Evolutionary conservation across 1,284 basidiomycete genomes (phyloP).

Genomic region (Malassezia dermatis): DNA sequence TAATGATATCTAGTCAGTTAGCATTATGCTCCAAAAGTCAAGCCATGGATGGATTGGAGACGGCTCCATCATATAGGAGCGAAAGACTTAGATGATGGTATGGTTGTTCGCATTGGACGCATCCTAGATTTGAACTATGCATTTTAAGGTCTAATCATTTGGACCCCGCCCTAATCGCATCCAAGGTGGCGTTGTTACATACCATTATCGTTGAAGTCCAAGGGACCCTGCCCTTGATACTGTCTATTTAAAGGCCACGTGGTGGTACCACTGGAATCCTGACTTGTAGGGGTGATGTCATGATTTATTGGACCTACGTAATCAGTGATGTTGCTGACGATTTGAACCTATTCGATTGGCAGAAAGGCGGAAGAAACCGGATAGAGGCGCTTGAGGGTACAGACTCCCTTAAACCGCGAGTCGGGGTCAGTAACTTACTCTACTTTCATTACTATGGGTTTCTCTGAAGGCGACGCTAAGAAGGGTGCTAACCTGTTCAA

Average conservation of each 20-base stretch:
- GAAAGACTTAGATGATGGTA: slow-evolving; percentile 41
- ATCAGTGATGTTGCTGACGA: not conserved
- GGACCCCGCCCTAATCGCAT: slow-evolving; percentile 6
- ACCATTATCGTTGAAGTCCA: not conserved
- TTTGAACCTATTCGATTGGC: not conserved
- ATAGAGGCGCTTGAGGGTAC: not conserved
- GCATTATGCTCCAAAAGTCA: not conserved
- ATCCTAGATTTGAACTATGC: slow-evolving; percentile 42
- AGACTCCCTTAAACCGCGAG: not conserved
- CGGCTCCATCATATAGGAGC: slow-evolving; percentile 41
- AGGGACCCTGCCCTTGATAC: not conserved
- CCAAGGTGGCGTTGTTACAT: not conserved
- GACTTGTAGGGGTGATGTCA: not conserved
- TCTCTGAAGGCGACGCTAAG: slow-evolving; percentile 34
- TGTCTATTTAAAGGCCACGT: not conserved
- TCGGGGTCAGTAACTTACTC: not conserved
- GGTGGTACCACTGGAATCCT: not conserved
- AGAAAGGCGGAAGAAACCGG: slow-evolving; percentile 4
- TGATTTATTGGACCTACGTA: not conserved
- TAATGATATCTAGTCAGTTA: not conserved
- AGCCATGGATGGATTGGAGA: not conserved
- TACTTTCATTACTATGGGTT: slow-evolving; percentile 25
- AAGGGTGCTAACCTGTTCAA: slow-evolving; percentile 46
- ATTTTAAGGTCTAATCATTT: slow-evolving; percentile 28
- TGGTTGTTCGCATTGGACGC: slow-evolving; percentile 31